A percentile compares a stretch with the other conserved stretches of the same genome.
phyloP scores from a whole-genome alignment of 805 yeast species.

The Brettanomyces nanus region DNA sequence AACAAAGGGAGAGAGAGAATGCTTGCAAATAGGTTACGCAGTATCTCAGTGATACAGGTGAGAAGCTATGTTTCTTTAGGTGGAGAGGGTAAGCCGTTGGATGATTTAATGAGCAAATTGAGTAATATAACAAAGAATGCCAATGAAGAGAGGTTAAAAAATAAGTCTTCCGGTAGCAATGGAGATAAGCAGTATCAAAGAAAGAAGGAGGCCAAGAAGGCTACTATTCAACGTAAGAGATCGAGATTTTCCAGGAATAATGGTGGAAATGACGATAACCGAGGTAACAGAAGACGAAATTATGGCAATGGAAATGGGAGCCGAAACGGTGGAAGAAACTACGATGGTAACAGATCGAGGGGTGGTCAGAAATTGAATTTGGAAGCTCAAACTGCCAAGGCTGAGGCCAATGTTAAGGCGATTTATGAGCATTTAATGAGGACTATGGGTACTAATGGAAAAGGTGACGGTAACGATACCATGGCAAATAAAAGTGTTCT shows the following conservation, averaged over 20 bases:
- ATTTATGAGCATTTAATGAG: conserved; percentile 1
- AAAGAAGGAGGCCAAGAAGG: background rate
- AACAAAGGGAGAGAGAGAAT: too few relatives aligned
- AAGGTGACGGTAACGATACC: conserved; percentile 6
- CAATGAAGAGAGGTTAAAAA: background rate
- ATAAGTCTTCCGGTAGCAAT: background rate
- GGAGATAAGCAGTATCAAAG: conserved; percentile 1
- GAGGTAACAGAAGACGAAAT: conserved; percentile 1
- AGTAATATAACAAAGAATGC: background rate
- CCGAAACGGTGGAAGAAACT: conserved; percentile 2
- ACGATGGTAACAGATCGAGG: background rate
- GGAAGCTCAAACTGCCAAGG: conserved; percentile 4
- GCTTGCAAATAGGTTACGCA: background rate
- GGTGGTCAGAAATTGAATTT: conserved; percentile 3
- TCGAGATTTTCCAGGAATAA: conserved; percentile 2
- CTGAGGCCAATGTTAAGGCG: background rate
- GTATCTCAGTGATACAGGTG: background rate
- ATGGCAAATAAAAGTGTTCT: conserved; percentile 6
- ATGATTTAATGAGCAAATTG: conserved; percentile 1
- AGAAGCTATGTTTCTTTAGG: background rate
- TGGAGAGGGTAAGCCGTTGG: background rate
- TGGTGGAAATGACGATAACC: conserved; percentile 1
- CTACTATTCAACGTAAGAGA: conserved; percentile 1
- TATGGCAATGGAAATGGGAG: background rate
- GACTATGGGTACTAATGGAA: background rate